Evolutionary conservation across 768 basidiomycete species (phyloP).

Genomic region (Lactarius trivialis): DNA sequence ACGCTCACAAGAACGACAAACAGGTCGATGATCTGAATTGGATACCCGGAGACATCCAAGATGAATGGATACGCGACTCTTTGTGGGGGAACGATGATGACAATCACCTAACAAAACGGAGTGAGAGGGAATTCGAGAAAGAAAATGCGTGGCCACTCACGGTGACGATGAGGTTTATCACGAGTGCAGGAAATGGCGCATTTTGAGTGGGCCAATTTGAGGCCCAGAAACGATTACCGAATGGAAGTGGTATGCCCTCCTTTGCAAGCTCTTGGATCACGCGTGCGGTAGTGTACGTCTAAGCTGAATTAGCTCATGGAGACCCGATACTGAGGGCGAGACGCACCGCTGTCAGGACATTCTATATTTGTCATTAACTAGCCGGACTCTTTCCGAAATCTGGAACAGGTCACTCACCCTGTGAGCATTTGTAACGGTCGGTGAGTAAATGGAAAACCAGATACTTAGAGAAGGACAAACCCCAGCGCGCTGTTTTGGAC

Average conservation of each 20-base stretch:
- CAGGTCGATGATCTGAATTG: conserved; percentile 48
- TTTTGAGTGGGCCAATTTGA: conserved; percentile 56
- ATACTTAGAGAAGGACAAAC: conserved; percentile 20
- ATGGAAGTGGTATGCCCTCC: conserved; percentile 53
- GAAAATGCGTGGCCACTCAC: conserved; percentile 25
- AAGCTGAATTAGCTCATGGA: not conserved
- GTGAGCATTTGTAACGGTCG: not conserved
- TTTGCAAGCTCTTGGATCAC: conserved; percentile 60
- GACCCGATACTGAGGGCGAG: no score
- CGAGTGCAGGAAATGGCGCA: conserved; percentile 49
- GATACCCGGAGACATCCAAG: conserved; percentile 49
- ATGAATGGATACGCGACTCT: conserved; percentile 54
- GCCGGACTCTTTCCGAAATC: not conserved
- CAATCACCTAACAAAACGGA: conserved; percentile 33
- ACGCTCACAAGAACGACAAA: conserved; percentile 48
- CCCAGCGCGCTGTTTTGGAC: conserved; percentile 31
- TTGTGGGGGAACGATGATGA: conserved; percentile 50
- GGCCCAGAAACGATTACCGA: conserved; percentile 54
- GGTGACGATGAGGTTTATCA: conserved; percentile 50
- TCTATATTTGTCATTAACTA: conserved; percentile 6
- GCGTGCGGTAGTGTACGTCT: conserved; percentile 47
- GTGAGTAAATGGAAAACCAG: not conserved
- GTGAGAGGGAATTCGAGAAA: not conserved
- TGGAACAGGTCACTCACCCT: conserved; percentile 4
- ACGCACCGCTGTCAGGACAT: conserved; percentile 11